Conservation (phyloP, 2,329 filamentous ascomycete genomes). For the Dryadomyces quercus-mongolicae region DNA sequence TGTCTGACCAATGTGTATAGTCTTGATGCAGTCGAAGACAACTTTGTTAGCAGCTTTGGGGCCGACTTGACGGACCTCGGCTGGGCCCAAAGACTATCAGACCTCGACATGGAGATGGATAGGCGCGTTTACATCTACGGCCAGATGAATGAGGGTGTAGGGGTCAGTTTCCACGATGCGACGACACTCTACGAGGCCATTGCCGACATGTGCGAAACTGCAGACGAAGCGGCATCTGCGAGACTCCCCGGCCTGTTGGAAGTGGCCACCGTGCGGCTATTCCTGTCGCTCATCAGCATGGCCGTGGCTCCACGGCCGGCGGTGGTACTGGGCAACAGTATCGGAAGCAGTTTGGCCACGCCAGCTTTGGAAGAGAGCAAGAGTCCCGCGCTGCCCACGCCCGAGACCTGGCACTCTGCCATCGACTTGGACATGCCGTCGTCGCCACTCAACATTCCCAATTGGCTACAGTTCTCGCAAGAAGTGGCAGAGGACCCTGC, state of each 20-base stretch:
- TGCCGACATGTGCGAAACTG: conserved; percentile 4
- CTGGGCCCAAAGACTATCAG: conserved; percentile 5
- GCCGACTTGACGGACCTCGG: conserved; percentile 4
- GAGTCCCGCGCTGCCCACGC: no score
- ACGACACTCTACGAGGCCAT: conserved; percentile 8
- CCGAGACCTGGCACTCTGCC: not conserved
- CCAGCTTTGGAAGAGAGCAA: not conserved
- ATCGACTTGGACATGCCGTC: conserved; percentile 2
- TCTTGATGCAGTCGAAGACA: conserved; percentile 5
- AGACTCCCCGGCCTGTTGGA: conserved; percentile 7
- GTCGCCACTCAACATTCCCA: conserved; percentile 1
- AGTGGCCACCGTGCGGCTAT: conserved; percentile 8
- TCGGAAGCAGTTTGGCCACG: not conserved
- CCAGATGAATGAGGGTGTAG: not conserved
- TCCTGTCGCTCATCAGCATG: conserved; percentile 12
- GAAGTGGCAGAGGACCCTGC: not conserved
- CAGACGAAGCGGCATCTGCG: not conserved
- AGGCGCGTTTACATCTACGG: conserved; percentile 3
- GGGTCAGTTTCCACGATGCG: not conserved
- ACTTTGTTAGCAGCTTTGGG: conserved; percentile 1
- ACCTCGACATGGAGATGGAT: conserved; percentile 1
- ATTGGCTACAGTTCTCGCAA: conserved; percentile 9
- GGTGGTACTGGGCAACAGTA: not conserved
- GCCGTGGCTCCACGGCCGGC: conserved; percentile 6
- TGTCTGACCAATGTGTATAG: not conserved